Percentiles rank a stretch among this genome's conserved stretches.
Conservation (phyloP, 2,329 filamentous ascomycete species). For the Bipolaris oryzae region DNA sequence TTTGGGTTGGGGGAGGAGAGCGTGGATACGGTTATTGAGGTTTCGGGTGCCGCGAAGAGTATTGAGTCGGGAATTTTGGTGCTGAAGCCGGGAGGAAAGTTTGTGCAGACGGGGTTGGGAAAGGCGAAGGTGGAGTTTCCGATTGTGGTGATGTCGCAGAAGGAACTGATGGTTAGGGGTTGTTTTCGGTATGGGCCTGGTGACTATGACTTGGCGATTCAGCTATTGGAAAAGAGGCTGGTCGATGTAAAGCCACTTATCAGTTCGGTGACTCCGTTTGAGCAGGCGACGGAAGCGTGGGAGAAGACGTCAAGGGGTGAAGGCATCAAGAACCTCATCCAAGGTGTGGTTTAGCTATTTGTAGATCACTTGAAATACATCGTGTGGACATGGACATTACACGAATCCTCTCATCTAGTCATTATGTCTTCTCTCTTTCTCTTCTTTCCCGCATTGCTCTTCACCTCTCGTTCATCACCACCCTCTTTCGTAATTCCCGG, state of each 20-base stretch:
- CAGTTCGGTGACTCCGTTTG: conserved; percentile 38
- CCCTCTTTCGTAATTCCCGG: conserved; percentile 1
- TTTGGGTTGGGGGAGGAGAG: conserved; percentile 65
- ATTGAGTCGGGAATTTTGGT: conserved; percentile 85
- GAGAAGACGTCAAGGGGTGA: conserved; percentile 39
- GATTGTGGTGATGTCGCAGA: conserved; percentile 87
- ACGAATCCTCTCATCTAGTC: background rate
- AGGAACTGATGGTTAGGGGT: conserved; percentile 67
- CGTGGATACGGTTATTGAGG: conserved; percentile 82
- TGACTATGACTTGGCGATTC: conserved; percentile 41
- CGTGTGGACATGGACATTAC: background rate
- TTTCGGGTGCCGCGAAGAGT: conserved; percentile 88
- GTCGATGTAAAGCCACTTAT: conserved; percentile 38
- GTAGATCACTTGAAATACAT: background rate
- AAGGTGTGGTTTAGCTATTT: conserved; percentile 30
- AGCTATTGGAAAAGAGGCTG: conserved; percentile 27
- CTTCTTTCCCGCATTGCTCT: background rate
- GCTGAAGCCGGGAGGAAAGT: conserved; percentile 89
- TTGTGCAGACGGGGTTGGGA: conserved; percentile 92
- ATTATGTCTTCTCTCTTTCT: background rate
- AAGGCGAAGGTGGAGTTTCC: conserved; percentile 91
- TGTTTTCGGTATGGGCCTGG: conserved; percentile 43
- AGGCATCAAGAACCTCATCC: conserved; percentile 45
- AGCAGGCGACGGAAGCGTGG: conserved; percentile 39
- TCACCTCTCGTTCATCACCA: background rate